A percentile compares a stretch with the other conserved stretches of the same genome.
These are phyloP conservation scores for Phytophthora meadii DNA, from an alignment of 352 stramenopile genomes.

Conservation along the genomic window DNA sequence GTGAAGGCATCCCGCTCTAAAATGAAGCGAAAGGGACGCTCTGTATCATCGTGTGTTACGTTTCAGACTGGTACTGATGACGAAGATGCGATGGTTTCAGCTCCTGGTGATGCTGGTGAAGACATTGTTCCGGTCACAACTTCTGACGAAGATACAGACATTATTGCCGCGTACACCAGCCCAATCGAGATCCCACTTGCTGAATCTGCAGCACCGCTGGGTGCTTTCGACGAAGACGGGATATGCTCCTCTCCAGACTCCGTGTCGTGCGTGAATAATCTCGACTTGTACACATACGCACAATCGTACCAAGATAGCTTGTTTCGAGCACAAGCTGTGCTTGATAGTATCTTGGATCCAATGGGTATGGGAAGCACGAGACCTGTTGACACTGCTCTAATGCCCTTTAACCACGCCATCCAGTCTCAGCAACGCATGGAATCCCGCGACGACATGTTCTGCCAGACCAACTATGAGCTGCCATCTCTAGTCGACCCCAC, in stretches of 20 bases:
- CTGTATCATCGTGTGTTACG: background rate
- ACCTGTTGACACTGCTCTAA: background rate
- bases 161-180: background rate
- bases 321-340: slow-evolving; percentile 27
- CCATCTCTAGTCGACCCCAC: slow-evolving; percentile 18
- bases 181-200: background rate
- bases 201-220: background rate
- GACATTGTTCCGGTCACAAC: background rate
- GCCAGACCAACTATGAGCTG: background rate
- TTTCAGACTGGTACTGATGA: background rate
- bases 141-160: background rate
- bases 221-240: slow-evolving; percentile 4
- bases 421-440: slow-evolving; percentile 9
- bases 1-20: slow-evolving; percentile 4
- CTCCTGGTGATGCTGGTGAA: background rate
- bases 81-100: background rate
- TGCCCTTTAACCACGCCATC: background rate
- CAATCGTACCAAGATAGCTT: slow-evolving; percentile 22
- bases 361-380: slow-evolving; percentile 29
- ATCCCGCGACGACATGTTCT: slow-evolving; percentile 14
- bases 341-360: slow-evolving; percentile 40
- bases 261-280: slow-evolving; percentile 34
- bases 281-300: slow-evolving; percentile 15
- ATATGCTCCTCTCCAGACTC: slow-evolving; percentile 43
- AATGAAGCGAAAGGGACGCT: slow-evolving; percentile 5